Percentiles rank a stretch among this genome's conserved stretches.
Conservation (phyloP, 2,329 filamentous ascomycete genomes). For the Cyphellophora europaea region DNA sequence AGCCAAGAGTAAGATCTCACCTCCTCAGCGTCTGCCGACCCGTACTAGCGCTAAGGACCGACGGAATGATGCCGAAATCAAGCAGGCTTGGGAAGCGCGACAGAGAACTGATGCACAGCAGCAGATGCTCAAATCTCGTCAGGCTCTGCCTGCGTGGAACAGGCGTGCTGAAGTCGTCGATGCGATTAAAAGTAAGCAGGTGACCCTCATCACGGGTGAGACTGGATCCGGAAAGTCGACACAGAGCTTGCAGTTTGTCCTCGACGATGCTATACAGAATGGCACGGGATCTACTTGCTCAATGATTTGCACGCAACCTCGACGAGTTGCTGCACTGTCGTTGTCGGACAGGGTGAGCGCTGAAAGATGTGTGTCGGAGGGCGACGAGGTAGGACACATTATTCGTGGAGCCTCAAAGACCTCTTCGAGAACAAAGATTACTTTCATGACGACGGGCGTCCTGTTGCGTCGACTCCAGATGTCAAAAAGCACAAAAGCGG, state of each 20-base stretch:
- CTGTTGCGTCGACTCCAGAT: slow-evolving; percentile 74
- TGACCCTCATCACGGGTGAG: slow-evolving; percentile 94
- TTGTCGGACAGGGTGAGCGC: slow-evolving; percentile 91
- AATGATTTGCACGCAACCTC: slow-evolving; percentile 91
- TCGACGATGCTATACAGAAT: slow-evolving; percentile 77
- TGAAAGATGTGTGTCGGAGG: slow-evolving; percentile 72
- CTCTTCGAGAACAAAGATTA: slow-evolving; percentile 72
- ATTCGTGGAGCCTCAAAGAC: slow-evolving; percentile 84
- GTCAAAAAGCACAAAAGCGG: slow-evolving; percentile 45
- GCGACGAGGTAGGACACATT: slow-evolving; percentile 81
- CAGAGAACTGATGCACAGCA: slow-evolving; percentile 58
- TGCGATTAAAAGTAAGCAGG: slow-evolving; percentile 67
- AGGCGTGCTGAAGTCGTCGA: slow-evolving; percentile 67
- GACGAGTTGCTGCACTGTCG: slow-evolving; percentile 86
- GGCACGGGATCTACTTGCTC: slow-evolving; percentile 70
- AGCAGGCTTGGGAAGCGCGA: slow-evolving; percentile 57
- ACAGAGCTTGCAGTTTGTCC: slow-evolving; percentile 89
- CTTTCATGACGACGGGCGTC: slow-evolving; percentile 92
- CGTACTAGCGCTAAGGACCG: slow-evolving; percentile 6
- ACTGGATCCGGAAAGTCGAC: slow-evolving; percentile 96
- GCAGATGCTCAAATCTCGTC: slow-evolving; percentile 64
- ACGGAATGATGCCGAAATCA: slow-evolving; percentile 32
- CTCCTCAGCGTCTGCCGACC: neutral
- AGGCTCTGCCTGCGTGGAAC: slow-evolving; percentile 77
- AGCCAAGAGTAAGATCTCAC: slow-evolving; percentile 1